Evolutionary conservation across 129 eudicot species (phyloP).

Genomic region (Kitagawia praeruptora): DNA sequence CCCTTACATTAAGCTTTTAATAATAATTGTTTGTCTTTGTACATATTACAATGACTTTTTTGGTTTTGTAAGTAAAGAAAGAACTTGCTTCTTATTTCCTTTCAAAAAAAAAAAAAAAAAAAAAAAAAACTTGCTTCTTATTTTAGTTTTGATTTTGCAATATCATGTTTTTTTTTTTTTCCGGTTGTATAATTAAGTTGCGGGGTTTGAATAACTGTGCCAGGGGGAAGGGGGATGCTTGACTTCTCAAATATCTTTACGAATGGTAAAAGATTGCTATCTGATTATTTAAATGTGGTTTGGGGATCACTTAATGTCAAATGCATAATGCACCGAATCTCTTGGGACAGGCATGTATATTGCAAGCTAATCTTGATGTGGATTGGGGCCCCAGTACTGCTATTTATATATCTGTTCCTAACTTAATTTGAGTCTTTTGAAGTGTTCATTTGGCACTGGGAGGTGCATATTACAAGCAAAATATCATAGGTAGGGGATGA

Average conservation of each 20-base stretch:
- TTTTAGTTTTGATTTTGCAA: not conserved
- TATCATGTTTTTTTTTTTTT: not conserved
- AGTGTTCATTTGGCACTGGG: not conserved
- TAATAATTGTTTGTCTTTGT: constrained; percentile 3
- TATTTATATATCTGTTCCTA: not conserved
- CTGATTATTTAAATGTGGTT: not conserved
- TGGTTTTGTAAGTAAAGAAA: constrained; percentile 2
- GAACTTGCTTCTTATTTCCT: not conserved
- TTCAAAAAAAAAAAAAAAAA: too few species aligned
- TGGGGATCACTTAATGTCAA: not conserved
- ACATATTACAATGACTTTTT: constrained; percentile 2
- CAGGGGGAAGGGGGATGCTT: not conserved
- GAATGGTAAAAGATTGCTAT: not conserved
- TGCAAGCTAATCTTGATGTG: not conserved
- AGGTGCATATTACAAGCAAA: not conserved
- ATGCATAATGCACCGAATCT: not conserved
- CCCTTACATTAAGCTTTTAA: constrained; percentile 13
- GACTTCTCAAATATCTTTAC: not conserved
- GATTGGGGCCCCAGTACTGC: not conserved
- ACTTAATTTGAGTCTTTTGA: not conserved
- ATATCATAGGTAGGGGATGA: not conserved
- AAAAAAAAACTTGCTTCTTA: not conserved
- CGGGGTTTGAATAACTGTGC: not conserved
- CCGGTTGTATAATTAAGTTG: not conserved
- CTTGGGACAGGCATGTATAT: constrained; percentile 1